Evolutionary conservation across 83 land plant genomes (phyloP).

Genomic region (Picea abies): DNA sequence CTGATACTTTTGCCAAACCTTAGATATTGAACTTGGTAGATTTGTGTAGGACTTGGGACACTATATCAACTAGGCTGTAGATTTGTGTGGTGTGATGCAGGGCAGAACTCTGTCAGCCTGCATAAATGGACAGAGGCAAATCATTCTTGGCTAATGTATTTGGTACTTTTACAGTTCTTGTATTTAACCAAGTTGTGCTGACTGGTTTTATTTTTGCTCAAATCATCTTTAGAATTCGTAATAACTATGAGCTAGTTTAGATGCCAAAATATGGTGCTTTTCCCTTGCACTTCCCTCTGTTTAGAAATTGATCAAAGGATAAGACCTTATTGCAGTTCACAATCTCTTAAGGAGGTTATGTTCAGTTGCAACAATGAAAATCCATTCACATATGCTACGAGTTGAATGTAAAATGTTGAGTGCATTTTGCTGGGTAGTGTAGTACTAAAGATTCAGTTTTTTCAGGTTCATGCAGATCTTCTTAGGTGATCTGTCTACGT

Average conservation of each 20-base stretch:
- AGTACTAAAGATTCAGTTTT: conserved; percentile 4
- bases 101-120: conserved; percentile 2
- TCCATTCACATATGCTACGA: not conserved
- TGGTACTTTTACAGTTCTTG: not conserved
- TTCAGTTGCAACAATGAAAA: not conserved
- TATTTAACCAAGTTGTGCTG: not conserved
- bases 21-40: not conserved
- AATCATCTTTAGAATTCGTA: not conserved
- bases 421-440: not conserved
- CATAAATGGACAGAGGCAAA: conserved; percentile 38
- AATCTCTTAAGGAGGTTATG: not conserved
- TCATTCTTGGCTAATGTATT: conserved; percentile 62
- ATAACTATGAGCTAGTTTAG: too few relatives aligned
- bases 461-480: not conserved
- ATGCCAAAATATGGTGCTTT: not conserved
- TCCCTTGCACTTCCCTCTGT: not conserved
- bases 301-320: conserved; percentile 1
- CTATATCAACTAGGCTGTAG: conserved; percentile 8
- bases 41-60: conserved; percentile 12
- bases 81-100: not conserved
- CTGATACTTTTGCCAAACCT: conserved; percentile 14
- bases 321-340: not conserved
- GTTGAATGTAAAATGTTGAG: not conserved
- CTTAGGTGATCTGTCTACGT: not conserved
- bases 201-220: not conserved